A percentile compares a stretch with the other conserved stretches of the same genome.
Conservation (phyloP, 2,329 filamentous ascomycete species). For the Epichloe bromicola region DNA sequence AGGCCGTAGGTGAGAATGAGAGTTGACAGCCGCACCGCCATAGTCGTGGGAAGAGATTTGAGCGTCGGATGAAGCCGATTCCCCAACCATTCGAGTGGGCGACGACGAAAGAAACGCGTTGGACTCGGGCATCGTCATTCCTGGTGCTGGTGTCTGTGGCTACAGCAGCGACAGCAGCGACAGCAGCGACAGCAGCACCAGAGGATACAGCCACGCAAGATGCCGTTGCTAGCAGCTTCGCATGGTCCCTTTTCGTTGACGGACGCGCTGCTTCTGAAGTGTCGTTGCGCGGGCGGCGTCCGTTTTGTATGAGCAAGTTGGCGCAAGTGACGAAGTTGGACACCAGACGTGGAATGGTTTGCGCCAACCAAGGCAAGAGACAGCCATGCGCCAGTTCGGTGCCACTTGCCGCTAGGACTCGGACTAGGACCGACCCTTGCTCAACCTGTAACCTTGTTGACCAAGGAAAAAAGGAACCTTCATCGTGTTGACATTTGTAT, state of each 20-base stretch:
- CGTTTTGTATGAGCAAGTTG: neutral
- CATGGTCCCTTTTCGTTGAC: neutral
- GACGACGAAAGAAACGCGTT: slow-evolving; percentile 8
- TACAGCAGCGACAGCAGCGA: neutral
- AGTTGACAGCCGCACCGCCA: slow-evolving; percentile 6
- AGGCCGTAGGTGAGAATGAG: slow-evolving; percentile 11
- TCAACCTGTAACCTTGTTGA: neutral
- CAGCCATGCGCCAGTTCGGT: neutral
- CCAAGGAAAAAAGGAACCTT: too few relatives aligned
- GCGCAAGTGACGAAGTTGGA: neutral
- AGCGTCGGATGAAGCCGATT: slow-evolving; percentile 6
- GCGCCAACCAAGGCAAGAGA: neutral
- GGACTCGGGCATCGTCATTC: neutral
- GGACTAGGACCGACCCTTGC: neutral
- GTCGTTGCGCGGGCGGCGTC: neutral
- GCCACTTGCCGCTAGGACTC: neutral
- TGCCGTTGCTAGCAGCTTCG: slow-evolving; percentile 4
- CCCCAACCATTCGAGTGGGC: slow-evolving; percentile 6
- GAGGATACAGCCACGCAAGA: neutral
- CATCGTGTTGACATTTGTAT: too few relatives aligned
- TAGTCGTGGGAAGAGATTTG: slow-evolving; percentile 4
- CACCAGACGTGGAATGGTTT: neutral
- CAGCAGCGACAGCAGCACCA: neutral
- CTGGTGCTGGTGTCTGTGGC: neutral
- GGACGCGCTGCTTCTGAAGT: neutral